A percentile compares a stretch with the other conserved stretches of the same genome.
Conservation (phyloP, 1,284 basidiomycete genomes). For the Pisolithus thermaeus region DNA sequence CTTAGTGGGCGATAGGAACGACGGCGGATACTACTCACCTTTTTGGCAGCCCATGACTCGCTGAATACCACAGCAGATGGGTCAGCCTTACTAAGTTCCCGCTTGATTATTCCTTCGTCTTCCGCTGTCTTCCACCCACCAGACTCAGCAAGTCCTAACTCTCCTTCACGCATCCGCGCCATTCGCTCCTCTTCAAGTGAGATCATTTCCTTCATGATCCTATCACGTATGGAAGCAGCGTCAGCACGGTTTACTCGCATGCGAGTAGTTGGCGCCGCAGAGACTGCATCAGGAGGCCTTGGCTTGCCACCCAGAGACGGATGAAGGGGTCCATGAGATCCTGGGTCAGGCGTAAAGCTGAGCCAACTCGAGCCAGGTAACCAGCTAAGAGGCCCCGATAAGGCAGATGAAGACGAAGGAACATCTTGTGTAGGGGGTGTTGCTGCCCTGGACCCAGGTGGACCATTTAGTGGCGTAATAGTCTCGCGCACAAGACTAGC, state of each 20-base stretch:
- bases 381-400: conserved; percentile 46
- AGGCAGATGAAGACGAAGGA: conserved; percentile 14
- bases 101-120: conserved; percentile 88
- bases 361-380: conserved; percentile 64
- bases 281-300: conserved; percentile 18
- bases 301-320: conserved; percentile 27
- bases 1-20: background rate
- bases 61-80: conserved; percentile 92
- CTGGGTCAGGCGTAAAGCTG: conserved; percentile 22
- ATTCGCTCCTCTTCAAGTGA: conserved; percentile 95
- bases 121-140: conserved; percentile 65
- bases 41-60: conserved; percentile 94
- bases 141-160: conserved; percentile 46
- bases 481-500: conserved; percentile 66
- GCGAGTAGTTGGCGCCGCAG: conserved; percentile 36
- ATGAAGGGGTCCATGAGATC: conserved; percentile 23
- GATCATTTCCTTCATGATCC: conserved; percentile 99
- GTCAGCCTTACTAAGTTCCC: conserved; percentile 95
- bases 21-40: conserved; percentile 43
- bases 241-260: conserved; percentile 73
- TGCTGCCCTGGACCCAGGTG: conserved; percentile 26
- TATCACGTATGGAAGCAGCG: conserved; percentile 85
- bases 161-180: conserved; percentile 81
- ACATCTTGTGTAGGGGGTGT: conserved; percentile 10
- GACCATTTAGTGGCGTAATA: conserved; percentile 29